Percentiles rank a stretch among this genome's conserved stretches.
These are phyloP conservation scores for Suillus luteus DNA, from an alignment of 768 basidiomycete species.

Conservation along the genomic window DNA sequence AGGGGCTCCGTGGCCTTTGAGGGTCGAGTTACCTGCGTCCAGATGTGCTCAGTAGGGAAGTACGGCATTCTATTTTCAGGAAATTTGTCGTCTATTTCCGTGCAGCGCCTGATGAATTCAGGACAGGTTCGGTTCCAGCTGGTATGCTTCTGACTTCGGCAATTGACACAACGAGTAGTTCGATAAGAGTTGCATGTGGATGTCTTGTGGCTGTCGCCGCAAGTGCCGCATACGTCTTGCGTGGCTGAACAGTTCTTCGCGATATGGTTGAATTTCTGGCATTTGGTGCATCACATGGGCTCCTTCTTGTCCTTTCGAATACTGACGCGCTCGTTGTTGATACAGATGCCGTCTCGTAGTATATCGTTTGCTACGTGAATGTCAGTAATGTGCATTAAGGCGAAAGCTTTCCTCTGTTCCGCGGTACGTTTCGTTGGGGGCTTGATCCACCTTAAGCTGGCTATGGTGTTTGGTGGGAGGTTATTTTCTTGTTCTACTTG, in stretches of 20 bases:
- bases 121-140: background rate
- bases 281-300: background rate
- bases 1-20: fast-evolving
- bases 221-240: background rate
- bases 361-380: background rate
- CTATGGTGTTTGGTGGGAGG: no score
- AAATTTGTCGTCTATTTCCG: background rate
- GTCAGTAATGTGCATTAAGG: background rate
- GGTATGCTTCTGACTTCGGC: background rate
- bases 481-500: no score
- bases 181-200: background rate
- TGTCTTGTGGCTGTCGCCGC: fast-evolving
- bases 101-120: background rate
- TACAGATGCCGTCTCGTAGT: background rate
- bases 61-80: background rate
- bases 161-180: fast-evolving
- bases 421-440: no score
- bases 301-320: background rate
- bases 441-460: no score
- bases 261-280: background rate
- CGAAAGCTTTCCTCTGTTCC: background rate
- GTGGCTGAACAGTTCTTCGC: background rate
- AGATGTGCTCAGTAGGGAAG: background rate
- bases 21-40: background rate
- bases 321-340: background rate